These are phyloP conservation scores for Stachybotrys elegans DNA, from an alignment of 2,329 filamentous ascomycete genomes.

Conservation along the genomic window DNA sequence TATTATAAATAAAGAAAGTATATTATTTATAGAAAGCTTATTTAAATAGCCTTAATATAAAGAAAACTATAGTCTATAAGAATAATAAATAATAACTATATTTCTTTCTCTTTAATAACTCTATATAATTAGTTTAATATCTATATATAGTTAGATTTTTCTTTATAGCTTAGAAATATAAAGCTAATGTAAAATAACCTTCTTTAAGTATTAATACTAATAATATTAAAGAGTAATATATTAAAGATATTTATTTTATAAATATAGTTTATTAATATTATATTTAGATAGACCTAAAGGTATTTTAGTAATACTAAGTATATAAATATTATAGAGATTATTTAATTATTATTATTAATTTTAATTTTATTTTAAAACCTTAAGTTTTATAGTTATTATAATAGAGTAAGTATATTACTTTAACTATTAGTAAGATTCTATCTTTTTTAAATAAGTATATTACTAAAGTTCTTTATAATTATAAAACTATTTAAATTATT, in stretches of 20 bases:
- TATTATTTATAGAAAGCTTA: not conserved
- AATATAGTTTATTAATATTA: not conserved
- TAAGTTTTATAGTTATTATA: constrained; percentile 5
- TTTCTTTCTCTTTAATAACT: not conserved
- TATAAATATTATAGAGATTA: not conserved
- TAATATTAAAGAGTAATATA: not conserved
- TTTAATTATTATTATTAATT: not conserved
- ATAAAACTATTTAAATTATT: not conserved
- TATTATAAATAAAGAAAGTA: not conserved
- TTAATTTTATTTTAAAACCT: not conserved
- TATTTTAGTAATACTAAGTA: not conserved
- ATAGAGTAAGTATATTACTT: not conserved
- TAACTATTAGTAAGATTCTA: not conserved
- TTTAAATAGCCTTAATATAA: not conserved
- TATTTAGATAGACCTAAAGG: not conserved
- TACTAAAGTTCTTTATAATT: not conserved
- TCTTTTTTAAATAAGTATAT: not conserved
- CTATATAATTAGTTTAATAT: not conserved
- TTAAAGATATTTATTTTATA: not conserved
- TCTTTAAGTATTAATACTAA: not conserved
- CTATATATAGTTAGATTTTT: not conserved
- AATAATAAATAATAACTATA: too few species aligned
- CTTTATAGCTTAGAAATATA: not conserved
- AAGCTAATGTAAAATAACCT: not conserved
- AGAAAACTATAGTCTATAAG: too few species aligned